A percentile compares a stretch with the other conserved stretches of the same genome.
Conservation (phyloP, 2,329 filamentous ascomycete genomes). For the Aphanocladium album region DNA sequence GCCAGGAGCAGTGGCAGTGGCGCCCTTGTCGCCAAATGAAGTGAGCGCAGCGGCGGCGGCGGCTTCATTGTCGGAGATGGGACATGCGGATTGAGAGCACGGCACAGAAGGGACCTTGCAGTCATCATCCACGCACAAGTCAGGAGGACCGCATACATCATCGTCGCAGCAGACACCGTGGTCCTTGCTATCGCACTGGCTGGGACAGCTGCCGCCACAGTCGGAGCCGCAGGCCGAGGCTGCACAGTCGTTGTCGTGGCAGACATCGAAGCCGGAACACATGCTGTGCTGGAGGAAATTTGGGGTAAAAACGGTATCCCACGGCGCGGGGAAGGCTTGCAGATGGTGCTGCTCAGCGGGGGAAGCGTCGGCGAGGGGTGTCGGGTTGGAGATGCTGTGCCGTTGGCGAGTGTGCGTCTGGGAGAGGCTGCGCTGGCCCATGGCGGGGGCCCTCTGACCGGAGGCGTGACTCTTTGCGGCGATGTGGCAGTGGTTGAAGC, state of each 20-base stretch:
- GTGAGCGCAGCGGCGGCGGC: conserved; percentile 27
- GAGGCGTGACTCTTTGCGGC: conserved; percentile 15
- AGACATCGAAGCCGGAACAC: conserved; percentile 2
- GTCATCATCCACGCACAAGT: conserved; percentile 36
- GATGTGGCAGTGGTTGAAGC: conserved; percentile 15
- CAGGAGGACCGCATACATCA: conserved; percentile 27
- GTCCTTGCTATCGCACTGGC: conserved; percentile 29
- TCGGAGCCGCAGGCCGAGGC: conserved; percentile 30
- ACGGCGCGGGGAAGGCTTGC: conserved; percentile 7
- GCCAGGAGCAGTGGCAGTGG: conserved; percentile 11
- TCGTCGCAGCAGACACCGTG: conserved; percentile 32
- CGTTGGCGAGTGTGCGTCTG: conserved; percentile 12
- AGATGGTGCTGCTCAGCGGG: background rate
- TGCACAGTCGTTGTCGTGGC: conserved; percentile 23
- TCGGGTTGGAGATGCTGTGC: conserved; percentile 14
- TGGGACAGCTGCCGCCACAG: conserved; percentile 30
- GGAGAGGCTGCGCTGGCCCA: conserved; percentile 14
- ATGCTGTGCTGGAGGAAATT: conserved; percentile 7
- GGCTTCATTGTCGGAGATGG: conserved; percentile 19
- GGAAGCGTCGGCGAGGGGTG: background rate
- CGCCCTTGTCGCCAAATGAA: conserved; percentile 24
- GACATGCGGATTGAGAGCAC: conserved; percentile 27
- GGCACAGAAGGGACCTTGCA: conserved; percentile 31
- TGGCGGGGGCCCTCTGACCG: conserved; percentile 4
- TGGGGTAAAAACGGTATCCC: conserved; percentile 12